Percentiles rank a stretch among this genome's conserved stretches.
Evolutionary conservation across 768 basidiomycete genomes (phyloP).

Genomic region (Panaeolus papilionaceus): DNA sequence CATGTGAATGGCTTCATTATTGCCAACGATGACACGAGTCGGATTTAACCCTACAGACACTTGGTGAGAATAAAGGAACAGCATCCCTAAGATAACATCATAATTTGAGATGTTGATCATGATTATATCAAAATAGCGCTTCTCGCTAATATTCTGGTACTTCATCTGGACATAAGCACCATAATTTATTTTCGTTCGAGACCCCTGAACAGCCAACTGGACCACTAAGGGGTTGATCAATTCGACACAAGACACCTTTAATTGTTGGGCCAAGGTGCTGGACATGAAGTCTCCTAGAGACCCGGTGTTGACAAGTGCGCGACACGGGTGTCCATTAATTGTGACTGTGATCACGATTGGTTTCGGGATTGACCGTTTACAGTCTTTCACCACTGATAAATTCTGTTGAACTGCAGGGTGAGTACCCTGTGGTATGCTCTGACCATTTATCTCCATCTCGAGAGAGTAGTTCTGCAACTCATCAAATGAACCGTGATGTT

Average conservation of each 20-base stretch:
- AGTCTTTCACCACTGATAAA: constrained; percentile 28
- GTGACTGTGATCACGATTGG: constrained; percentile 37
- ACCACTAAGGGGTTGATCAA: constrained; percentile 41
- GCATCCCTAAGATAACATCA: constrained; percentile 47
- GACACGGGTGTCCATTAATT: constrained; percentile 39
- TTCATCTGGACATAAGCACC: constrained; percentile 28
- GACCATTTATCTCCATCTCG: too few relatives aligned
- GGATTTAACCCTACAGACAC: constrained; percentile 35
- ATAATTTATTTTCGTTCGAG: constrained; percentile 28
- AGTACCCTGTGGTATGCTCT: constrained; percentile 20
- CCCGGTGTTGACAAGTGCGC: constrained; percentile 44
- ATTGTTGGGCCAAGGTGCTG: constrained; percentile 40
- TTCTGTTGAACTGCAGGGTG: constrained; percentile 34
- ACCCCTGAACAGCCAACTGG: constrained; percentile 49
- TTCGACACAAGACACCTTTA: constrained; percentile 30
- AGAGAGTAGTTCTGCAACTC: too few relatives aligned
- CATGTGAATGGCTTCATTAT: constrained; percentile 10
- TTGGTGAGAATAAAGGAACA: constrained; percentile 42
- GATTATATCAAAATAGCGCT: constrained; percentile 41
- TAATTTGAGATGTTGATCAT: constrained; percentile 48
- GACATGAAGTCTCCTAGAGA: constrained; percentile 51
- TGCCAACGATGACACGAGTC: constrained; percentile 33
- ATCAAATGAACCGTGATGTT: too few relatives aligned
- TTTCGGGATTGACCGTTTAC: constrained; percentile 31
- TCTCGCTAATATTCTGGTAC: constrained; percentile 43